Evolutionary conservation across 257 asterid genomes (phyloP), one percentile per base, ranked within the genome.

Genomic region (Primulina eburnea): DNA sequence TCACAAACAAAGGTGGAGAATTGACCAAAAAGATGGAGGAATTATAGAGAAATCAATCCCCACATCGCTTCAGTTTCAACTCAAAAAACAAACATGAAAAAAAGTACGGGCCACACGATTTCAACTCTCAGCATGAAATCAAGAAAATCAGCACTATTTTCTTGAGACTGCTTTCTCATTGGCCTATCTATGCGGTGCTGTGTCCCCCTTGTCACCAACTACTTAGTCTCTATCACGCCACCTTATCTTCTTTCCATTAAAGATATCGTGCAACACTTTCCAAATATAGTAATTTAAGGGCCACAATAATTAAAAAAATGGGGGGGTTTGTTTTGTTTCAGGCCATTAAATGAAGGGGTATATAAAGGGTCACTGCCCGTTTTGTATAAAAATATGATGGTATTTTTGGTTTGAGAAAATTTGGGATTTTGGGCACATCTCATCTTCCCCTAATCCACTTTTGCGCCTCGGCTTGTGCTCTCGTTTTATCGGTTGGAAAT

Each of bases 151-250:
- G 47, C 73, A 73, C 74, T 73, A 33, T 37, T 70, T 72, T 62
- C 9, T 16, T 0, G 56, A 52, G 60, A 63, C 60, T 77, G 77
- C 79, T 88, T 77, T 82, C 52, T 66, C 38, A 85, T 84, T 90
- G 83, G 97, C 65, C 47, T 43, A 59, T 59, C 62, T 5, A 20
- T 55, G 35, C 97, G 96, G 90, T 75, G 87, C 71, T 55, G 57
- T 75, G 89, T 66, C 77, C 68, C 80, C 69, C 28, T 78, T 63
- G 82, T 77, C 82, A 38, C 82, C 89, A 83, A 82, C 37, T 20
- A 77, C 75, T 43, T 37, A 28, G 71, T 73, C 78, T 35, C 64
- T 73, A 24, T 79, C 86, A 78, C 86, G 79, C 86, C 59, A 82
- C 84, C 87, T 73, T 82, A 81, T 81, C 83, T 71, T 77, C 79